Evolutionary conservation across 2,329 filamentous ascomycete species (phyloP), one percentile per base, ranked within the genome.

Genomic region (Teratosphaeria destructans): DNA sequence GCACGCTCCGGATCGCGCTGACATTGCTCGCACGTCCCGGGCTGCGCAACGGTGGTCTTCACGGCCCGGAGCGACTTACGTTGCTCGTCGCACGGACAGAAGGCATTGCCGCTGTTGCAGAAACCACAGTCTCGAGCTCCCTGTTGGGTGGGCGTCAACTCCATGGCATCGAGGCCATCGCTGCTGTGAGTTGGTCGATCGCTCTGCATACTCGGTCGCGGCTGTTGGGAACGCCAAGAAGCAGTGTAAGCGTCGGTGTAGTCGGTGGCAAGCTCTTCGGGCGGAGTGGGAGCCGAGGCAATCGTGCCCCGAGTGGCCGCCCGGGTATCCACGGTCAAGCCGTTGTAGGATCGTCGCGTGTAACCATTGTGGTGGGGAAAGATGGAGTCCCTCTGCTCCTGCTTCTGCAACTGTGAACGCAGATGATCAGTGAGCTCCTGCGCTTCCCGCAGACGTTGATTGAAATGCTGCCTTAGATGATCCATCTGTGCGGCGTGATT

Each of bases 11-110:
- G 68, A 47, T 71, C 68, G 19, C 54, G 52, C 8, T 57, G 65
- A 53, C 69, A 71, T 52, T 59, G 62, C 35, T 66, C 67, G 59
- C 69, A 71, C 55, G 61, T 65, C n/a, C 69, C 69, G 16, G 69
- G 67, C 8, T 61, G 58, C 11, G 62, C 59, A 54, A 59, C 54
- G 10, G 61, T 26, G 16, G 59, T 52, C 5, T 58, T 27, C 34
- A 49, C 43, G 12, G 29, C 29, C 29, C 29, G 29, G 29, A 5
- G 29, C 29, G 29, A 32, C 29, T 32, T 32, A 57, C 56, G 14
- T 26, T 52, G 27, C 60, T 58, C 56, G 14, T 53, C 39, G 29
- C 49, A 32, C 52, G 67, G 70, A 14, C 62, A 63, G 57, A 68
- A 71, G 58, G 67, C 68, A 34, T 62, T 55, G 34, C 62, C 61